A percentile compares a stretch with the other conserved stretches of the same genome.
Evolutionary conservation across 2,329 filamentous ascomycete species (phyloP).

Genomic region (Clarireedia monteithiana): DNA sequence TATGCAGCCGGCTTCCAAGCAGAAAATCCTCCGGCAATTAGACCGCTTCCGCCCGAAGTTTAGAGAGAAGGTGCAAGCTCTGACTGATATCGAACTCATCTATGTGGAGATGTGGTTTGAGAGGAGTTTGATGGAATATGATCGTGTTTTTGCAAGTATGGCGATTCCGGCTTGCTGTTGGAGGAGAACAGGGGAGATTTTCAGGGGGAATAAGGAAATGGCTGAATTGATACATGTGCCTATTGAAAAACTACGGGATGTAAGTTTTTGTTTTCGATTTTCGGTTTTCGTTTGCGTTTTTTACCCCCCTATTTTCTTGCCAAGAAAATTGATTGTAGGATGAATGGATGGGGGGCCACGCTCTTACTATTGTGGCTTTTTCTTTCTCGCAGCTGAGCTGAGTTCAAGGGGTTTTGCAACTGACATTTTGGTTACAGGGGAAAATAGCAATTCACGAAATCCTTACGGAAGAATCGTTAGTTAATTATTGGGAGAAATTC

Average conservation of each 20-base stretch:
- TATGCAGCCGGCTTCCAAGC: constrained; percentile 71
- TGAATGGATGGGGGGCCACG: neutral
- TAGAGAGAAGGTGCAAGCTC: constrained; percentile 81
- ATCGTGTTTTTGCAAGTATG: constrained; percentile 98
- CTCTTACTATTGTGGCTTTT: constrained; percentile 3
- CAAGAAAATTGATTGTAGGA: neutral
- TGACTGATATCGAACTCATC: constrained; percentile 91
- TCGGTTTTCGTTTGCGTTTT: neutral
- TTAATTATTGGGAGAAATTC: constrained; percentile 99
- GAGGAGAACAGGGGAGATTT: constrained; percentile 94
- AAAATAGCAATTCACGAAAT: constrained; percentile 95
- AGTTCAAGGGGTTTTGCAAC: neutral
- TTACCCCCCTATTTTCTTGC: neutral
- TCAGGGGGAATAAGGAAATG: constrained; percentile 97
- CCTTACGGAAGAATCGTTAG: constrained; percentile 86
- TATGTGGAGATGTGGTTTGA: constrained; percentile 99
- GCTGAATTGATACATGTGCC: constrained; percentile 90
- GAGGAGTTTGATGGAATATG: constrained; percentile 91
- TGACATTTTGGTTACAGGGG: constrained; percentile 47
- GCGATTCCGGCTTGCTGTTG: constrained; percentile 96
- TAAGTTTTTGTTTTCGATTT: constrained; percentile 39
- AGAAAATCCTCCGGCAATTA: constrained; percentile 85
- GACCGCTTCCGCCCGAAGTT: constrained; percentile 94
- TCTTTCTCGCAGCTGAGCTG: neutral
- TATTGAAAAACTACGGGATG: constrained; percentile 83